Conservation (phyloP, 768 basidiomycete species). For the Calocera cornea region DNA sequence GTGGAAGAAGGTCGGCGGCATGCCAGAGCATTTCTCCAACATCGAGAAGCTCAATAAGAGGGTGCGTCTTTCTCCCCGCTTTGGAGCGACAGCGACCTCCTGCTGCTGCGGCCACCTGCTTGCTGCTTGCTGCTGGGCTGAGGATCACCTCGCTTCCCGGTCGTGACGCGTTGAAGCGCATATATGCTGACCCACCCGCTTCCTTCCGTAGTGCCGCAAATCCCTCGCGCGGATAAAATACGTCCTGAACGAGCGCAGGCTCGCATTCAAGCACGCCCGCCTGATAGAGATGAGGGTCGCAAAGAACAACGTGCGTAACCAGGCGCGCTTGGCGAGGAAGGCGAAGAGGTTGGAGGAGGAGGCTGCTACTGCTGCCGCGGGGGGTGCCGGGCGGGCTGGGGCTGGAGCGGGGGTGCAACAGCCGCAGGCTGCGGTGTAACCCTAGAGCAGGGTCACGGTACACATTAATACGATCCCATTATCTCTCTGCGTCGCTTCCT, state of each 20-base stretch:
- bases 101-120: too few species aligned
- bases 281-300: not conserved
- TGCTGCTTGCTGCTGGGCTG: too few species aligned
- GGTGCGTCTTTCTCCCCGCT: constrained; percentile 5
- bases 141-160: too few species aligned
- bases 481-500: not conserved
- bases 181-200: too few species aligned
- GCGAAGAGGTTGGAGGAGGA: not conserved
- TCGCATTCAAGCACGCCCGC: constrained; percentile 34
- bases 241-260: constrained; percentile 76
- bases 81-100: not conserved
- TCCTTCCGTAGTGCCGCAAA: constrained; percentile 64
- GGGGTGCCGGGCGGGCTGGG: not conserved
- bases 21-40: constrained; percentile 11
- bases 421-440: too few species aligned
- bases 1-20: constrained; percentile 40
- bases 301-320: not conserved
- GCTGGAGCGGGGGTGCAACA: not conserved
- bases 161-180: too few species aligned
- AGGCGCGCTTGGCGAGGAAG: not conserved
- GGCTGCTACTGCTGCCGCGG: not conserved
- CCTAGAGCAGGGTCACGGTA: too few species aligned
- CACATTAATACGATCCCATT: too few species aligned
- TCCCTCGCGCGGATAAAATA: constrained; percentile 95
- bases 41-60: constrained; percentile 11